Conservation (phyloP, 495 filamentous ascomycete species). For the Aspergillus nidulans region DNA sequence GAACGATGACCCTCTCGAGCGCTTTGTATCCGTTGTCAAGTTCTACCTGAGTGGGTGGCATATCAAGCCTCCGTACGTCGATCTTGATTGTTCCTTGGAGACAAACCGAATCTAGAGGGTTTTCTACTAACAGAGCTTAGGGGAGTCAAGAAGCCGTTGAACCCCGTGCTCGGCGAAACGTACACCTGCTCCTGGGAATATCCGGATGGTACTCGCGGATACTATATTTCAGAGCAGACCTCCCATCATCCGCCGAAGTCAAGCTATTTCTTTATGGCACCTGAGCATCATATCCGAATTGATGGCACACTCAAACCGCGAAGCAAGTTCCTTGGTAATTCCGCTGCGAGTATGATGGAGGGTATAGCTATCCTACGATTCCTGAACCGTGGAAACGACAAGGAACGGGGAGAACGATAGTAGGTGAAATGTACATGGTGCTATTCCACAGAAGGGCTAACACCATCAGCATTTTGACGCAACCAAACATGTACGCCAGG, state of each 20-base stretch:
- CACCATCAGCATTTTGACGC: slow-evolving; percentile 68
- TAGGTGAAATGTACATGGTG: slow-evolving; percentile 44
- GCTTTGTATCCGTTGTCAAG: slow-evolving; percentile 92
- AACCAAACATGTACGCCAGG: slow-evolving; percentile 98
- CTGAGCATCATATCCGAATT: slow-evolving; percentile 89
- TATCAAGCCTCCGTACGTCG: slow-evolving; percentile 87
- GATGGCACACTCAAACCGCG: slow-evolving; percentile 95
- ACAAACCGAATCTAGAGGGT: background rate
- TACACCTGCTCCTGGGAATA: slow-evolving; percentile 97
- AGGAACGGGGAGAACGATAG: slow-evolving; percentile 75
- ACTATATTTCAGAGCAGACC: slow-evolving; percentile 93
- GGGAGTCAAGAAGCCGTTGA: slow-evolving; percentile 97
- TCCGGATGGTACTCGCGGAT: slow-evolving; percentile 76
- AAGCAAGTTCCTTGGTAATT: slow-evolving; percentile 95
- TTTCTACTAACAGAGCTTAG: slow-evolving; percentile 41
- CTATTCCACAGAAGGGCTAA: background rate
- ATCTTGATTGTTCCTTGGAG: background rate
- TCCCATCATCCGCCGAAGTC: slow-evolving; percentile 98
- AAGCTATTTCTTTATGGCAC: slow-evolving; percentile 98
- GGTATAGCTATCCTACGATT: slow-evolving; percentile 84
- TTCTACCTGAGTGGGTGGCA: slow-evolving; percentile 99
- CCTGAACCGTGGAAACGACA: slow-evolving; percentile 65
- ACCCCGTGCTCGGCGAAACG: slow-evolving; percentile 92
- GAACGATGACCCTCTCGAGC: slow-evolving; percentile 83
- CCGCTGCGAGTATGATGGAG: slow-evolving; percentile 97